phyloP scores from a whole-genome alignment of 768 basidiomycete species.

The Suillus americanus region DNA sequence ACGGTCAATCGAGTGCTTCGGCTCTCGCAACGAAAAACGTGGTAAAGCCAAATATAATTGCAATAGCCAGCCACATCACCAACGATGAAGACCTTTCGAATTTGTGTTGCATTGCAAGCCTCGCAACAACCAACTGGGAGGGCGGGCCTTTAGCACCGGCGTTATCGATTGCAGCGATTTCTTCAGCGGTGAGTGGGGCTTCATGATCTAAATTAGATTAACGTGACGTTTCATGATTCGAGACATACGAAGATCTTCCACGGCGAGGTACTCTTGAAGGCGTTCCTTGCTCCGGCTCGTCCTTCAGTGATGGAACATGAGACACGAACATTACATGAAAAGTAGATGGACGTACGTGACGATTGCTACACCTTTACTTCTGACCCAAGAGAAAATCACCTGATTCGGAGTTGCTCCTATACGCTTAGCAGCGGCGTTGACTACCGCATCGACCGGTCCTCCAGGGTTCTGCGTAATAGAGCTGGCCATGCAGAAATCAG shows the following conservation, averaged over 20 bases:
- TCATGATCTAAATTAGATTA: conserved; percentile 1
- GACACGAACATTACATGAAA: background rate
- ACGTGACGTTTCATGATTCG: background rate
- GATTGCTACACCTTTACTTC: conserved; percentile 62
- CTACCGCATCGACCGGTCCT: conserved; percentile 61
- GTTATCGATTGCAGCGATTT: conserved; percentile 61
- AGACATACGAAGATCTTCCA: conserved; percentile 53
- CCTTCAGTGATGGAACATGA: conserved; percentile 29
- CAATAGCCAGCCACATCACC: background rate
- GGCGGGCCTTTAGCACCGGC: conserved; percentile 58
- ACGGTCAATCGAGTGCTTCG: too few relatives aligned
- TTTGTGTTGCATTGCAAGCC: background rate
- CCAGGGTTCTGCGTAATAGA: conserved; percentile 60
- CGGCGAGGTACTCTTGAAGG: conserved; percentile 65
- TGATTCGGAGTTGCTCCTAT: conserved; percentile 59
- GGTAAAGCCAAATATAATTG: background rate
- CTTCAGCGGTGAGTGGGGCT: conserved; percentile 56
- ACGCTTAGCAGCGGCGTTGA: conserved; percentile 51
- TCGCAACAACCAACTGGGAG: conserved; percentile 2
- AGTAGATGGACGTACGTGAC: conserved; percentile 48
- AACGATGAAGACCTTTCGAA: background rate
- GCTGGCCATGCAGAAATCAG: conserved; percentile 25
- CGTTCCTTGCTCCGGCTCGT: conserved; percentile 62
- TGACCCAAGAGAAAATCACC: conserved; percentile 69
- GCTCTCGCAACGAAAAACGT: background rate